Evolutionary conservation across 2,329 filamentous ascomycete genomes (phyloP), one percentile per base, ranked within the genome.

Genomic region (Cadophora malorum): DNA sequence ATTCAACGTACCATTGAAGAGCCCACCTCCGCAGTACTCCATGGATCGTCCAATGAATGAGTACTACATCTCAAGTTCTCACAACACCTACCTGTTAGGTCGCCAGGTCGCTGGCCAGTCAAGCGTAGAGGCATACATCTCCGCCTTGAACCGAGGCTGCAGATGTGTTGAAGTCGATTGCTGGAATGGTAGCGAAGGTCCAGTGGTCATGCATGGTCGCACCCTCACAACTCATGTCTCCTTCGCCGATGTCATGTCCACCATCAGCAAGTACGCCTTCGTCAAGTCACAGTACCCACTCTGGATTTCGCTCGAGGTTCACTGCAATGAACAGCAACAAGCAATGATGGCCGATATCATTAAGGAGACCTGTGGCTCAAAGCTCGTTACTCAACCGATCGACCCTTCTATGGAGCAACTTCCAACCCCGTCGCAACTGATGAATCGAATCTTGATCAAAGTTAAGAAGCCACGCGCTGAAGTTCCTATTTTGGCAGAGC

Each of bases 111-210:
- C 90, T 12, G 95, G 95, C 33, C 88, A 92, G 55, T 97, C 96
- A 1, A 98, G 94, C 76, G 92, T 96, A 1, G 96, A 99, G 79
- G 94, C 94, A 53, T 99, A 99, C 80, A 96, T 98, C 74, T 89
- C 90, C 9, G 93, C 94, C 3, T 85, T 99, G 7, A 90, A 92
- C 71, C 91, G 92, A 69, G 94, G 94, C 9, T 99, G 96, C 78
- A 91, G 96, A 61, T 98, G 96, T 79, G 90, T 99, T 56, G 96
- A 99, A 80, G 93, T 99, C 63, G 96, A 99, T 80, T 98, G 95
- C 80, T 99, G 96, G 96, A 94, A 99, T 79, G 96, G 96, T 19
- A 86, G 88, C 63, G 91, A 97, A 77, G 93, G 93, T 49, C 96
- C 96, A 0, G 88, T 94, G 64, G 96, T 99, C 38, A 94, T 93